A percentile compares a stretch with the other conserved stretches of the same genome.
Evolutionary conservation across 2,329 filamentous ascomycete species (phyloP).

Genomic region (Penicillium sp.): DNA sequence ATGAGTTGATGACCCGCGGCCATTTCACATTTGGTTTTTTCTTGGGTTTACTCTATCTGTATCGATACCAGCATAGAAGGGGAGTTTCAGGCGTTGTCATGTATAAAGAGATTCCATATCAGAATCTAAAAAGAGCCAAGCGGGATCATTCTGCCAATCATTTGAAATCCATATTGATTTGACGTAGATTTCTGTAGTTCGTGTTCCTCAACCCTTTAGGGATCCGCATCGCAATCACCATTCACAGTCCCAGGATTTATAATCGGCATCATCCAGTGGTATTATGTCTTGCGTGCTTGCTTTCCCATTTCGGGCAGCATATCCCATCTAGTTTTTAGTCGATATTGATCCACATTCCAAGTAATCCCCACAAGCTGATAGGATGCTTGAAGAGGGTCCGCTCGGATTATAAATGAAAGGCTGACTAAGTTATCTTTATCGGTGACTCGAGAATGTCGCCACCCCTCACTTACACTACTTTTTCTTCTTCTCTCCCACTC

Average conservation of each 20-base stretch:
- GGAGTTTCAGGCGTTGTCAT: slow-evolving; percentile 12
- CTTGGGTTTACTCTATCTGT: slow-evolving; percentile 8
- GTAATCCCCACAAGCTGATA: slow-evolving; percentile 14
- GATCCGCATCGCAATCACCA: not conserved
- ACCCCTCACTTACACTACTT: slow-evolving; percentile 20
- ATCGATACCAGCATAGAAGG: slow-evolving; percentile 23
- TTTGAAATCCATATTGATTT: not conserved
- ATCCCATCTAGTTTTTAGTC: not conserved
- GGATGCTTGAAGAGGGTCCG: not conserved
- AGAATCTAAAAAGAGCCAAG: not conserved
- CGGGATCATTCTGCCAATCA: not conserved
- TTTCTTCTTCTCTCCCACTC: not conserved
- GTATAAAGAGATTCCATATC: not conserved
- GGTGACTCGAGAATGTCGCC: slow-evolving; percentile 18
- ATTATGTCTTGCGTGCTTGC: not conserved
- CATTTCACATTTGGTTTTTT: slow-evolving; percentile 5
- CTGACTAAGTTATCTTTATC: slow-evolving; percentile 25
- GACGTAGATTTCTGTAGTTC: no score
- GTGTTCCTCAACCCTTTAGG: no score
- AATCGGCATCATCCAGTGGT: not conserved
- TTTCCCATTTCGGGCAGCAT: slow-evolving; percentile 1
- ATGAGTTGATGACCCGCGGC: slow-evolving; percentile 19
- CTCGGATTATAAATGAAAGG: slow-evolving; percentile 15
- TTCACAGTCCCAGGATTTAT: not conserved
- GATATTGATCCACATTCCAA: not conserved